Conservation (phyloP, 768 basidiomycete species). For the Naganishia onofrii region DNA sequence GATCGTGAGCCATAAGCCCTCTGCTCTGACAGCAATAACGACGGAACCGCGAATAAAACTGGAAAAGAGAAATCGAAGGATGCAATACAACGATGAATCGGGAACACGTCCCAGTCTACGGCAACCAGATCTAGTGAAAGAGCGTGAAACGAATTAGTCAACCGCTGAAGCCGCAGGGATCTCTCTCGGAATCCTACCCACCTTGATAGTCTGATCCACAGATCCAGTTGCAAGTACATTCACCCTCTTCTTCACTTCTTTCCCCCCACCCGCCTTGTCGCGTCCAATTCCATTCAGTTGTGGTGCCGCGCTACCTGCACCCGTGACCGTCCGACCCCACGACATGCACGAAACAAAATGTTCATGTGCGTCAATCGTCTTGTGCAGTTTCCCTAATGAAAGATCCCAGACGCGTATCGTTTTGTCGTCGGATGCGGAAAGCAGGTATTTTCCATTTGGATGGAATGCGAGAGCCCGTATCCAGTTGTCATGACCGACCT, state of each 20-base stretch:
- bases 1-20: background rate
- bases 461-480: slow-evolving; percentile 83
- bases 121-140: slow-evolving; percentile 6
- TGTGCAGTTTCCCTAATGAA: slow-evolving; percentile 72
- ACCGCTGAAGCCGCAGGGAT: background rate
- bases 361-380: slow-evolving; percentile 80
- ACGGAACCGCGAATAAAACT: background rate
- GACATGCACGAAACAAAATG: slow-evolving; percentile 78
- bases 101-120: background rate
- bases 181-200: slow-evolving; percentile 31
- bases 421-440: slow-evolving; percentile 91
- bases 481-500: slow-evolving; percentile 73
- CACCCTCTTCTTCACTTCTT: slow-evolving; percentile 50
- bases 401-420: slow-evolving; percentile 88
- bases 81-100: background rate
- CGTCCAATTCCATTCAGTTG: slow-evolving; percentile 9
- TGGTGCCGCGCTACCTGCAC: slow-evolving; percentile 38
- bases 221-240: slow-evolving; percentile 59
- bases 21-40: background rate
- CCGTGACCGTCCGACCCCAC: slow-evolving; percentile 64
- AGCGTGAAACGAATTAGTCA: background rate
- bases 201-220: slow-evolving; percentile 57
- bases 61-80: slow-evolving; percentile 17
- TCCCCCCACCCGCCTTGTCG: slow-evolving; percentile 27
- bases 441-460: slow-evolving; percentile 79